A percentile compares a stretch with the other conserved stretches of the same genome.
Evolutionary conservation across 1,139 yeast species (phyloP).

Genomic region (Suhomyces chickasaworum): DNA sequence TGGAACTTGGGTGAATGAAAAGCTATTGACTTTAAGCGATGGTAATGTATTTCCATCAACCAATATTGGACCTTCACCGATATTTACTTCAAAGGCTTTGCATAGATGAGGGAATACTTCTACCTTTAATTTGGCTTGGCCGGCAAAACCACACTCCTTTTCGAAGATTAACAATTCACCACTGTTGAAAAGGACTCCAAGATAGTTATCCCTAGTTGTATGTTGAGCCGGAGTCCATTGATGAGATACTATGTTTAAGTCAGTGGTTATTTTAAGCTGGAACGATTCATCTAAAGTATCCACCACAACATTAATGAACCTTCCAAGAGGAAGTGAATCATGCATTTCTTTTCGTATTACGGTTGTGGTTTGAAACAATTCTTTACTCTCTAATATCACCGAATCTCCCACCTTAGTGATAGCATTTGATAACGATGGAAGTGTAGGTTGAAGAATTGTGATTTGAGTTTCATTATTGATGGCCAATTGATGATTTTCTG

Average conservation of each 20-base stretch:
- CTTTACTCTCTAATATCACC: constrained; percentile 29
- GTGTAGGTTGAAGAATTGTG: constrained; percentile 41
- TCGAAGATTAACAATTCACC: constrained; percentile 41
- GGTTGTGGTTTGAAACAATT: constrained; percentile 31
- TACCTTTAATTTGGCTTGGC: constrained; percentile 28
- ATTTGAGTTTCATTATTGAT: constrained; percentile 39
- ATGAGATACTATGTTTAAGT: constrained; percentile 39
- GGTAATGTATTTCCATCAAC: constrained; percentile 19
- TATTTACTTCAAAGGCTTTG: constrained; percentile 22
- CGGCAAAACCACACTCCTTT: constrained; percentile 27
- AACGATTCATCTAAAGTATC: constrained; percentile 34
- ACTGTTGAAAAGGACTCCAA: constrained; percentile 42
- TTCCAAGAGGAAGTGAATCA: constrained; percentile 33
- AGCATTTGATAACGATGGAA: constrained; percentile 39
- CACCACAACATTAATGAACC: constrained; percentile 30
- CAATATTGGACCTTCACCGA: constrained; percentile 17
- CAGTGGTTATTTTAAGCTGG: constrained; percentile 33
- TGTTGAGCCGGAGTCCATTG: constrained; percentile 36
- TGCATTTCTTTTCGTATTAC: constrained; percentile 34
- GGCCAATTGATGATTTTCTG: constrained; percentile 41
- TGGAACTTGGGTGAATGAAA: constrained; percentile 27
- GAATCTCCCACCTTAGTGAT: constrained; percentile 19
- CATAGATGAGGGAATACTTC: constrained; percentile 33
- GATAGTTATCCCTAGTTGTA: constrained; percentile 30
- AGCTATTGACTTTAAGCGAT: constrained; percentile 32